phyloP scores from a whole-genome alignment of 345 rosid species.

The Jatropha curcas region DNA sequence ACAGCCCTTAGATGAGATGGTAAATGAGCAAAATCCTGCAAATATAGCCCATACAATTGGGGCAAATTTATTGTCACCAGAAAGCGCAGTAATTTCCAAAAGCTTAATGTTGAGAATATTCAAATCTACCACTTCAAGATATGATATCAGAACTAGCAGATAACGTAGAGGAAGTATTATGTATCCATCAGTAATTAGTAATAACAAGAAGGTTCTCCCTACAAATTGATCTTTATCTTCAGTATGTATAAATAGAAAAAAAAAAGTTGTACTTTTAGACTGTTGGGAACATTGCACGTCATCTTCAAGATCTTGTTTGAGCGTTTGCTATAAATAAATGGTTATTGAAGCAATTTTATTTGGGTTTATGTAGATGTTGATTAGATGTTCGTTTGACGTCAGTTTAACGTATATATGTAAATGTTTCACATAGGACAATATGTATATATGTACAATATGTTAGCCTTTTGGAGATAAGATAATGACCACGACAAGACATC shows the following conservation, averaged over 20 bases:
- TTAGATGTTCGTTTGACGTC: too few species aligned
- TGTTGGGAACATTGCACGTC: not conserved
- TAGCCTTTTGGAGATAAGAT: too few species aligned
- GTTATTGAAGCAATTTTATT: too few species aligned
- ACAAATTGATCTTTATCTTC: not conserved
- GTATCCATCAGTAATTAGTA: too few species aligned
- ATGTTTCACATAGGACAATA: too few species aligned
- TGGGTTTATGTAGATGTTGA: too few species aligned
- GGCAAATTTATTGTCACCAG: constrained; percentile 38
- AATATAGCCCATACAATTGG: constrained; percentile 42
- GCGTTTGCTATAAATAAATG: too few species aligned
- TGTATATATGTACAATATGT: too few species aligned
- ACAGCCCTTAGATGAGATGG: constrained; percentile 43
- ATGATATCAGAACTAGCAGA: constrained; percentile 5
- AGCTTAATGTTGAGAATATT: constrained; percentile 46
- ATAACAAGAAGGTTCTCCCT: not conserved
- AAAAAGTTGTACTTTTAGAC: not conserved
- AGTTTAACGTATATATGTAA: too few species aligned
- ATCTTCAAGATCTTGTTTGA: too few species aligned
- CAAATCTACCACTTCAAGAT: constrained; percentile 43
- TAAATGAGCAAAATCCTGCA: constrained; percentile 34
- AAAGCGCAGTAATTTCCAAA: constrained; percentile 44
- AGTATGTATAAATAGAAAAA: not conserved
- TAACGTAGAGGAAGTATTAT: not conserved
- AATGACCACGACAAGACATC: too few species aligned